These are phyloP conservation scores for Martiniozyma abietophila DNA, from an alignment of 805 yeast species.

Conservation along the genomic window DNA sequence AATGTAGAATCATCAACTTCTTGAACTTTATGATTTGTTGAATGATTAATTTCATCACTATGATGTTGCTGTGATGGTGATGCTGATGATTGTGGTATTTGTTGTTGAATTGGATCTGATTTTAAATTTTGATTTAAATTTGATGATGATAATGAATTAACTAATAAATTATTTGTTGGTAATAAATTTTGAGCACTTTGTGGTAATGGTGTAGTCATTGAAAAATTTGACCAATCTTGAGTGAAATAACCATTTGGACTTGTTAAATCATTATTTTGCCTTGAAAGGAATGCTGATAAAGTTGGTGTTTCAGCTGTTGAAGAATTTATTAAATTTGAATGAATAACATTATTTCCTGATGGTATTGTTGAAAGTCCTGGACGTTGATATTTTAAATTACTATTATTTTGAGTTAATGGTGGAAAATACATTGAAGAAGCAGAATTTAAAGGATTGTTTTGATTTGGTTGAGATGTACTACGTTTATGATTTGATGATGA, in stretches of 20 bases:
- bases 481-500: too few relatives aligned
- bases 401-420: slow-evolving; percentile 1
- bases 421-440: slow-evolving; percentile 12
- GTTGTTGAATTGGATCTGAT: too few relatives aligned
- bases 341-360: too few relatives aligned
- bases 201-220: slow-evolving; percentile 33
- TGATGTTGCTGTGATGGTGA: too few relatives aligned
- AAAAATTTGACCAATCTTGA: slow-evolving; percentile 40
- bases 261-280: slow-evolving; percentile 1
- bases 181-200: slow-evolving; percentile 22
- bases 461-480: too few relatives aligned
- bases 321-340: too few relatives aligned
- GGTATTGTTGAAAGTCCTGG: neutral
- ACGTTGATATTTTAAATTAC: neutral
- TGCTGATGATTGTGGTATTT: too few relatives aligned
- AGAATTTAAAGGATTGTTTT: slow-evolving; percentile 13
- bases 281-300: slow-evolving; percentile 57
- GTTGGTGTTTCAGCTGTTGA: slow-evolving; percentile 65
- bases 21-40: too few relatives aligned
- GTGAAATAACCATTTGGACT: slow-evolving; percentile 64
- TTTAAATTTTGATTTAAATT: too few relatives aligned
- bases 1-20: too few relatives aligned
- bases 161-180: slow-evolving; percentile 15
- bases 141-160: too few relatives aligned
- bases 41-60: too few relatives aligned